Evolutionary conservation across 106 monocot genomes (phyloP), one percentile per base, ranked within the genome.

Genomic region (Hemerocallis citrina): DNA sequence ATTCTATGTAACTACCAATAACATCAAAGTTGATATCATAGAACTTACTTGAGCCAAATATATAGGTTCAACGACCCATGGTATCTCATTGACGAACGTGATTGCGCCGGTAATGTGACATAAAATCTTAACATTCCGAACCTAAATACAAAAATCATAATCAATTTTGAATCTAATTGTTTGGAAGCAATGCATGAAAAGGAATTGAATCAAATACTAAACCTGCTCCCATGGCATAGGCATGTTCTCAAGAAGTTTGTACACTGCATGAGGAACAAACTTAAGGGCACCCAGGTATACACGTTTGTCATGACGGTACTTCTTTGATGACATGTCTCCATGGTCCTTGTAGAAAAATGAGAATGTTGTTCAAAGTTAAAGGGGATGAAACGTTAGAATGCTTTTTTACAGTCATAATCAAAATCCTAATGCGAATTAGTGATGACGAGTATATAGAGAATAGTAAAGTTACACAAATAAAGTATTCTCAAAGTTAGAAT

Each of bases 211-310:
- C n/a, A 41, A n/a, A 23, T 42, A 0, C 11, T 9, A 23, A 50
- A 95, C 95, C 83, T 96, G 95, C 54, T 98, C 96, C 96, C 96
- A 98, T 0, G 96, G 96, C 96, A 98, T 98, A n/a, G 96, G 96
- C 96, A 98, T 98, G 63, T 96, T 96, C 70, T 96, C 96, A 30
- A 96, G 75, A 33, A 96, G 90, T 66, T 96, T 96, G 72, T 96
- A 96, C 4, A 96, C 96, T 32, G 96, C 96, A 77, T 96, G 96
- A 64, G 96, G 96, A 59, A 96, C 84, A 79, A 91, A 96, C 70
- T 96, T 96, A 8, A 96, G 67, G 35, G 96, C 96, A 51, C 96
- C 96, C 43, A 96, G 96, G 69, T 96, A 96, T 34, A 96, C 96
- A 69, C 96, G 90, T 39, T 96, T 96, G 68, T 96, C 96, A 64